A percentile compares a stretch with the other conserved stretches of the same genome.
Conservation (phyloP, 23 red algal species). For the Gracilaria gracilis region DNA sequence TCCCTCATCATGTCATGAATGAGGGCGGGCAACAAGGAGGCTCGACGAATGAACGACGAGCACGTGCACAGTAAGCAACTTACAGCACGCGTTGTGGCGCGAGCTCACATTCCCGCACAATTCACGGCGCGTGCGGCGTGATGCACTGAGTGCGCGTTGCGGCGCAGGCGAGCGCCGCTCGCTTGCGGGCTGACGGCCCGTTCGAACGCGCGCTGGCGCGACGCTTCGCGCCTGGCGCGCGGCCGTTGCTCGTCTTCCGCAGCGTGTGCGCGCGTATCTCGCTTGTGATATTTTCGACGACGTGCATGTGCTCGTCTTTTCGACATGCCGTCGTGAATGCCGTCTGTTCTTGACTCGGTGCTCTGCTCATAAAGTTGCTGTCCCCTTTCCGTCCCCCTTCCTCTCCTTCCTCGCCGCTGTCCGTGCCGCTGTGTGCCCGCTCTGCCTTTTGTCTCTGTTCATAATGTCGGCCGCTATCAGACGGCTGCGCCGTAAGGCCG, state of each 20-base stretch:
- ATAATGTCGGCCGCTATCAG: conserved; percentile 9
- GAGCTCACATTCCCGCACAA: neutral
- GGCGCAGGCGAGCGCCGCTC: too few relatives aligned
- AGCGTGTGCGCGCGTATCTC: too few relatives aligned
- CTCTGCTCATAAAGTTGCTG: neutral
- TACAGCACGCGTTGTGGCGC: neutral
- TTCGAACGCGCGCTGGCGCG: neutral
- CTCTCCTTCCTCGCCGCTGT: conserved; percentile 6
- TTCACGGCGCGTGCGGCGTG: neutral
- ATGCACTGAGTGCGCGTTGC: neutral
- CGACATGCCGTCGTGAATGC: neutral
- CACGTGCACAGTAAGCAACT: neutral
- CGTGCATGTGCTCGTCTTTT: neutral
- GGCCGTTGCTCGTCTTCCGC: neutral
- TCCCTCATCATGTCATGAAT: too few relatives aligned
- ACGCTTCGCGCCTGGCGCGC: neutral
- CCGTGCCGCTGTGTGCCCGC: neutral
- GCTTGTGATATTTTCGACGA: neutral
- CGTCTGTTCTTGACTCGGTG: neutral
- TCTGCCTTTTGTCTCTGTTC: neutral
- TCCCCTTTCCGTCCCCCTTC: neutral
- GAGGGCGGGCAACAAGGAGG: too few relatives aligned
- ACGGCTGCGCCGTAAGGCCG: conserved; percentile 3
- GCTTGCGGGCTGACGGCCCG: neutral
- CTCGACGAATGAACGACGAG: too few relatives aligned